Percentiles rank a stretch among this genome's conserved stretches.
These are phyloP conservation scores for Aethionema arabicum DNA, from an alignment of 345 rosid genomes.

Conservation along the genomic window DNA sequence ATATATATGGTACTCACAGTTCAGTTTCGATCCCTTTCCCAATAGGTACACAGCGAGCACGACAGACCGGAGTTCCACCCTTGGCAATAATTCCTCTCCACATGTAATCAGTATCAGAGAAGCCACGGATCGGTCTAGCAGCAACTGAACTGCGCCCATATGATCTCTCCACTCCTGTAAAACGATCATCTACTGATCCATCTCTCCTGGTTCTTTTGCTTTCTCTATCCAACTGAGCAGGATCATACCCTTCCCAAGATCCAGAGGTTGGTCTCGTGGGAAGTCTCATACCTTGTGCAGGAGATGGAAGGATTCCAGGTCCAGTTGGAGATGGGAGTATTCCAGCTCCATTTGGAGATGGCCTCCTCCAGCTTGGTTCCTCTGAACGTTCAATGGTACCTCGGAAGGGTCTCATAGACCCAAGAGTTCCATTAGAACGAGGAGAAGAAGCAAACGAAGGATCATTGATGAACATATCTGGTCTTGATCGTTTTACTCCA, in stretches of 20 bases:
- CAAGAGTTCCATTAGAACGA: slow-evolving; percentile 39
- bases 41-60: slow-evolving; percentile 57
- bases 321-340: slow-evolving; percentile 62
- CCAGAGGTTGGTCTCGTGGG: slow-evolving; percentile 52
- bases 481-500: slow-evolving; percentile 60
- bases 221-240: slow-evolving; percentile 59
- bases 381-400: slow-evolving; percentile 59
- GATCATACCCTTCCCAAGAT: slow-evolving; percentile 80
- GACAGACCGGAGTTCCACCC: slow-evolving; percentile 64
- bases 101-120: slow-evolving; percentile 56
- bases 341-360: slow-evolving; percentile 59
- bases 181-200: slow-evolving; percentile 47
- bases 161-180: slow-evolving; percentile 49
- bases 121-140: slow-evolving; percentile 35
- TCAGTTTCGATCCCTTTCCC: slow-evolving; percentile 50
- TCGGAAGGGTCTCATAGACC: slow-evolving; percentile 49
- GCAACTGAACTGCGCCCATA: slow-evolving; percentile 43
- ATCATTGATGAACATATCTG: slow-evolving; percentile 53
- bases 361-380: slow-evolving; percentile 70
- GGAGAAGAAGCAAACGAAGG: slow-evolving; percentile 44
- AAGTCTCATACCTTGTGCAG: slow-evolving; percentile 50
- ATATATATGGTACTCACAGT: slow-evolving; percentile 45
- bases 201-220: slow-evolving; percentile 76
- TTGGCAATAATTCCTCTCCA: slow-evolving; percentile 69
- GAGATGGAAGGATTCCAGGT: slow-evolving; percentile 58